These are phyloP conservation scores for Pythium rhizo-oryzae DNA, from an alignment of 352 stramenopile genomes.

Conservation along the genomic window DNA sequence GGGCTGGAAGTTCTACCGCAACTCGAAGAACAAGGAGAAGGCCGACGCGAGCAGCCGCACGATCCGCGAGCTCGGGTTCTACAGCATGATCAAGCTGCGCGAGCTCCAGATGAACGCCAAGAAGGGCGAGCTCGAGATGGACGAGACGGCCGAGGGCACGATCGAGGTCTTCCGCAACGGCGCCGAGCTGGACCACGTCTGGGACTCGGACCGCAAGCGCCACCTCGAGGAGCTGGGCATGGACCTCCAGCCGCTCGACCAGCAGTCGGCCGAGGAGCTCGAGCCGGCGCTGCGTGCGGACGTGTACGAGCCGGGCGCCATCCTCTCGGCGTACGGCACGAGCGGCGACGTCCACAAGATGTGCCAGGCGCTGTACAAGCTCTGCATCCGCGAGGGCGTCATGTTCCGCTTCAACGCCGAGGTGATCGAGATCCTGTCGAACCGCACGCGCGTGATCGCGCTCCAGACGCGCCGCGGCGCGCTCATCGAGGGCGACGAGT, in stretches of 20 bases:
- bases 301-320: slow-evolving; percentile 63
- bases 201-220: slow-evolving; percentile 69
- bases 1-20: slow-evolving; percentile 85
- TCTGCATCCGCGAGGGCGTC: slow-evolving; percentile 82
- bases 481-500: slow-evolving; percentile 87
- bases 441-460: slow-evolving; percentile 77
- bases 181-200: slow-evolving; percentile 63
- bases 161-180: slow-evolving; percentile 75
- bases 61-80: slow-evolving; percentile 85
- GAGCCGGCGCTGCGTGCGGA: slow-evolving; percentile 62
- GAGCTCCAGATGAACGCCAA: slow-evolving; percentile 78
- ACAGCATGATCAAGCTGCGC: slow-evolving; percentile 84
- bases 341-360: slow-evolving; percentile 91
- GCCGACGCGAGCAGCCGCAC: slow-evolving; percentile 80
- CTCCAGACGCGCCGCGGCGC: slow-evolving; percentile 79
- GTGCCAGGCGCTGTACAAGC: slow-evolving; percentile 77
- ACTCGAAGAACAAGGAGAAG: slow-evolving; percentile 67
- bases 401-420: slow-evolving; percentile 91
- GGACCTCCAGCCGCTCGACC: slow-evolving; percentile 69
- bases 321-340: slow-evolving; percentile 82
- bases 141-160: slow-evolving; percentile 83
- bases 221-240: slow-evolving; percentile 81
- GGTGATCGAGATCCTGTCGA: slow-evolving; percentile 76
- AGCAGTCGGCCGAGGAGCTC: slow-evolving; percentile 58
- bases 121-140: slow-evolving; percentile 85